Evolutionary conservation across 495 filamentous ascomycete genomes (phyloP), one percentile per base, ranked within the genome.

Genomic region (Rusavskia elegans): DNA sequence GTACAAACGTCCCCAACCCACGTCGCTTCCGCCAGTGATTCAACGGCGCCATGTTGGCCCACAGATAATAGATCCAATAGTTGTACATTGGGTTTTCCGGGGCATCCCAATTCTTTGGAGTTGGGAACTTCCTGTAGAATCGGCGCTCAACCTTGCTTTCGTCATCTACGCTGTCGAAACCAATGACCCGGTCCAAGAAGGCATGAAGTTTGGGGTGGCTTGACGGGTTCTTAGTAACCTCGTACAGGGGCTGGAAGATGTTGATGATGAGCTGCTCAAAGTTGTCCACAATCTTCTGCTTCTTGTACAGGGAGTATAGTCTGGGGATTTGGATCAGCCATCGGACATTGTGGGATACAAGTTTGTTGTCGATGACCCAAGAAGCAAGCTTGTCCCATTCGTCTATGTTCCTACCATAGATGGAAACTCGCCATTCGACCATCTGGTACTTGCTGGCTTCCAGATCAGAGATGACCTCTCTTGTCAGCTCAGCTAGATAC

Each of bases 361-460:
- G 74, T 67, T 96, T 97, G 67, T 98, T 94, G 72, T 98, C 92
- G 17, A 97, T 78, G n/a, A 98, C 92, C 92, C 92, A 98, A 10
- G 86, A 85, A 3, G 92, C 90, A 42, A 98, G 78, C 60, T 94
- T 98, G 63, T 97, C 90, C 92, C 92, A 98, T 65, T 98, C 92
- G 55, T 95, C 84, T 27, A 92, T 68, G 6, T 84, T 81, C 63
- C 86, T 82, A 49, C 92, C 92, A 62, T 98, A 97, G 54, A 98
- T 89, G 13, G 88, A 95, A 51, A 98, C 92, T 17, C 92, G 86
- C 87, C 93, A 98, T 71, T 98, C 92, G 6, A 89, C 93, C 85
- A 98, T 95, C 66, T 98, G 92, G 61, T 98, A 97, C 63, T 98
- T 98, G 76, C 90, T 96, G 32, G 90, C 90, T 65, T 98, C 92